Base-by-base conservation (phyloP, 2,329 filamentous ascomycete genomes). In the Tolypocladium tropicale region DNA sequence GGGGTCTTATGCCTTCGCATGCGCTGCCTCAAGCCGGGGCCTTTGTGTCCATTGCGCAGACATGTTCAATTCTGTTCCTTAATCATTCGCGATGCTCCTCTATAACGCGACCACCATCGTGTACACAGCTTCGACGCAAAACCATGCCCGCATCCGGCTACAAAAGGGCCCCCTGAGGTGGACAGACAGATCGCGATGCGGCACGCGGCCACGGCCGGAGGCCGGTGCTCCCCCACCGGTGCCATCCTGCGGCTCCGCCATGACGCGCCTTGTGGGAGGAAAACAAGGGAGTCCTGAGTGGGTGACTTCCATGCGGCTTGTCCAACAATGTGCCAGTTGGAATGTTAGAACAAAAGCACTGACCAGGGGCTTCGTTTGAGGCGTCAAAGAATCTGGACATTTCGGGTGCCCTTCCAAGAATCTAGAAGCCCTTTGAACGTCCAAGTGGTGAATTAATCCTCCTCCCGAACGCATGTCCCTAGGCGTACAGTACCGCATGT, bases 81-180 rank as follows among this genome's bases (percentile, higher is more conserved):
- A 33, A 49, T 50, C 57, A 51, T 57, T 55, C 54, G 52, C 48
- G 48, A 56, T 52, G 52, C 33, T 50, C 30, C 55, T 56, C 58
- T 58, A 56, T 56, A 61, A 41, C 57, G 62, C 58, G 59, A 61
- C 59, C 61, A 61, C 59, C 61, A 58, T 59, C 61, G 64, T 57
- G 57, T 43, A 61, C 61, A 61, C 62, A 62, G 64, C 64, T 61
- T 48, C 48, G 28, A 39, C 39, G 36, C 55, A 57, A 25, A 50
- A 51, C 51, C 41, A 56, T 57, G 62, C 60, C n/a, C 61, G 54
- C 58, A 60, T 61, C 49, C 59, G 56, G 57, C 56, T 52, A 60
- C 59, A 58, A 63, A n/a, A 62, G 55, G 49, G 30, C 53, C 53
- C 34, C 37, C 52, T 49, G 23, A 52, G 53, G 41, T 41, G 52